A percentile compares a stretch with the other conserved stretches of the same genome.
phyloP scores from a whole-genome alignment of 371 early-diverging fungal genomes.

The Funneliformis caledonium region DNA sequence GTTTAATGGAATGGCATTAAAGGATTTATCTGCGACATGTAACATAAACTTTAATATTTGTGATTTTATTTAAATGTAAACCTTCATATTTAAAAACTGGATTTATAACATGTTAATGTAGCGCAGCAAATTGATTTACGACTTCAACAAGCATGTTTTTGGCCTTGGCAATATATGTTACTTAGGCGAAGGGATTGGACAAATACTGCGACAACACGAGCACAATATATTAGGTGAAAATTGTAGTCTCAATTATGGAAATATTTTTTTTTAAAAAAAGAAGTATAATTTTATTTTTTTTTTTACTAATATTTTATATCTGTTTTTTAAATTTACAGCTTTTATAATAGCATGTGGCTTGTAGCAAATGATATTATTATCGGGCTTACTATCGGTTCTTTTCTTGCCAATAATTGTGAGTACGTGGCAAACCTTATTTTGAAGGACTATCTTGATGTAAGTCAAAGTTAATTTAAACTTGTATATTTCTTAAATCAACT shows the following conservation, averaged over 20 bases:
- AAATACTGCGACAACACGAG: conserved; percentile 71
- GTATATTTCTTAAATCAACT: neutral
- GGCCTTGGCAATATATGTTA: conserved; percentile 79
- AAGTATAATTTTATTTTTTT: neutral
- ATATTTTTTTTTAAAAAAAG: neutral
- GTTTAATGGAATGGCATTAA: conserved; percentile 64
- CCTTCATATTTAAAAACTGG: neutral
- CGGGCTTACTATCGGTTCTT: conserved; percentile 81
- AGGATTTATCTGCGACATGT: conserved; percentile 69
- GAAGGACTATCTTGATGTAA: conserved; percentile 58
- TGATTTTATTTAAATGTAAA: conserved; percentile 7
- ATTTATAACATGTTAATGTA: conserved; percentile 32
- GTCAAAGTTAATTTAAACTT: neutral
- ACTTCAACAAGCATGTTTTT: conserved; percentile 79
- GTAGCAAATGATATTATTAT: conserved; percentile 91
- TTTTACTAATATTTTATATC: neutral
- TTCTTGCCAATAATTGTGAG: conserved; percentile 66
- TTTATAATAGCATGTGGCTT: conserved; percentile 96
- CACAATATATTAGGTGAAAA: conserved; percentile 80
- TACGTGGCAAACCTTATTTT: conserved; percentile 62
- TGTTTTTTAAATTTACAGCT: conserved; percentile 53
- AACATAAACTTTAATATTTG: conserved; percentile 23
- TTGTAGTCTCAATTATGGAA: too few relatives aligned
- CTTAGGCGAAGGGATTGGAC: conserved; percentile 66
- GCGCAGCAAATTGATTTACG: conserved; percentile 82